Evolutionary conservation across 2,329 filamentous ascomycete genomes (phyloP), one percentile per base, ranked within the genome.

Genomic region (Aspergillus sojae): DNA sequence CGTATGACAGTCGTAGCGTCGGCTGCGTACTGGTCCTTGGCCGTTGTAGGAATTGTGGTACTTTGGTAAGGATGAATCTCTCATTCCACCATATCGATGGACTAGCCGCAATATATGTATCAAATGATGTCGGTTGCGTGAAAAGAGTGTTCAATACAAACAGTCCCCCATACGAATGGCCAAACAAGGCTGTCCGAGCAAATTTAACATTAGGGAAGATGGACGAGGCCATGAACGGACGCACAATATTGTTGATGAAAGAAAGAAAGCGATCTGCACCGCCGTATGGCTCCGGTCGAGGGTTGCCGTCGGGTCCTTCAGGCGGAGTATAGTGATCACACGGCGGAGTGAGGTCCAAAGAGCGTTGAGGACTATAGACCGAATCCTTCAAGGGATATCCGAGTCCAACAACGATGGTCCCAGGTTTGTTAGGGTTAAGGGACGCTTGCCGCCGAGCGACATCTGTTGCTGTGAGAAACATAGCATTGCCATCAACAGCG

Each of bases 121-220:
- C 74, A 60, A 84, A 85, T 3, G 78, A 71, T 1, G 70, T 66
- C 0, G 81, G 78, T 4, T 74, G 71, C 0, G 75, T 80, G 59
- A 81, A 80, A 10, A 84, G 73, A 0, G 79, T 72, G 62, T 84
- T 80, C 3, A 85, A 73, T 0, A 77, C 72, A 54, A 85, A 84
- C 0, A 85, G 71, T 0, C 82, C 83, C 2, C 82, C 82, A 30
- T 82, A 83, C 0, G 82, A 85, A 62, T 85, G 83, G 0, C 83
- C 83, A 46, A 79, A 84, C 1, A 85, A 71, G 0, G 80, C 83
- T 56, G 80, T 80, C 28, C 77, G 76, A 1, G 72, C 69, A 19
- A 78, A 74, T 0, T 64, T 67, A 2, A 76, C 67, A n/a, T 70
- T 71, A 1, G 68, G 73, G 61, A 73, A 82, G 30, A 64, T 72